Percentiles rank a stretch among this genome's conserved stretches.
phyloP scores from a whole-genome alignment of 2,329 filamentous ascomycete species.

The Bertia moriformis region DNA sequence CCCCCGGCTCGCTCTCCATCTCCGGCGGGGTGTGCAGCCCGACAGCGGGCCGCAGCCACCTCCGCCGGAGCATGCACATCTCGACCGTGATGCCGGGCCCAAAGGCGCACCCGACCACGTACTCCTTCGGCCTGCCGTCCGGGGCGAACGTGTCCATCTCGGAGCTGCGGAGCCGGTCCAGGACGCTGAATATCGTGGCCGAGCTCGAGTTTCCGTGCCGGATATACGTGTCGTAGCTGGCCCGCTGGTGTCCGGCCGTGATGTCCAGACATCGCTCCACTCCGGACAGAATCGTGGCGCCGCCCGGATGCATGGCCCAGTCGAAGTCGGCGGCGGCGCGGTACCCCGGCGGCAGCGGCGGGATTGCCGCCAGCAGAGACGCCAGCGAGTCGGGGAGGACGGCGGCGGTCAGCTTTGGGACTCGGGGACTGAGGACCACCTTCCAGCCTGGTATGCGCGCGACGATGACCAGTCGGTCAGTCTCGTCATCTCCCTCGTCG shows the following conservation, averaged over 20 bases:
- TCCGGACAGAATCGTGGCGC: slow-evolving; percentile 49
- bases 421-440: slow-evolving; percentile 45
- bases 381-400: slow-evolving; percentile 37
- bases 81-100: slow-evolving; percentile 56
- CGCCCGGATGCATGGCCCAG: slow-evolving; percentile 62
- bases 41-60: slow-evolving; percentile 11
- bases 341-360: slow-evolving; percentile 26
- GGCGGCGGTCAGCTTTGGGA: slow-evolving; percentile 38
- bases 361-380: slow-evolving; percentile 28
- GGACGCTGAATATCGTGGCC: no score
- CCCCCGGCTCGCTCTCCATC: slow-evolving; percentile 34
- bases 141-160: slow-evolving; percentile 44
- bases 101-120: slow-evolving; percentile 55
- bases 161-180: no score
- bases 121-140: slow-evolving; percentile 32
- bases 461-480: slow-evolving; percentile 2
- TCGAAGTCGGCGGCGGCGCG: slow-evolving; percentile 43
- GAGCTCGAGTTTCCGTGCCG: no score
- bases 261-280: slow-evolving; percentile 44
- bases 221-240: slow-evolving; percentile 57
- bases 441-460: slow-evolving; percentile 59
- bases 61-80: slow-evolving; percentile 49
- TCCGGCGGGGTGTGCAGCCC: slow-evolving; percentile 36
- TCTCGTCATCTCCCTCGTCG: slow-evolving; percentile 1
- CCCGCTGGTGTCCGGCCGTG: slow-evolving; percentile 47